Conservation (phyloP, 2,329 filamentous ascomycete genomes). For the Cladosporium sphaerospermum region DNA sequence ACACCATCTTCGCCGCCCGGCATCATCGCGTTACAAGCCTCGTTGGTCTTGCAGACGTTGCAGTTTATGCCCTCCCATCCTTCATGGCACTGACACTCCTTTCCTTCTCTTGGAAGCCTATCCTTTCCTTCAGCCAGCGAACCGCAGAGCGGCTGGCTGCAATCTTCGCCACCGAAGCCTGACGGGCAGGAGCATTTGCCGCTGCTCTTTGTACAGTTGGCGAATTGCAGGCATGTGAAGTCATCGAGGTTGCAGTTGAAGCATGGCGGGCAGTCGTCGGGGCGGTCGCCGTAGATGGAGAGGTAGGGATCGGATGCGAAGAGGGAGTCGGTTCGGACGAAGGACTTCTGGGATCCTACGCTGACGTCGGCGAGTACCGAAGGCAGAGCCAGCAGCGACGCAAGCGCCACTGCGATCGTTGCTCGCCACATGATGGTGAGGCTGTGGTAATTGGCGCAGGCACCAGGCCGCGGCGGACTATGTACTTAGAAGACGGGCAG, state of each 20-base stretch:
- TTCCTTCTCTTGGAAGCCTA: constrained; percentile 64
- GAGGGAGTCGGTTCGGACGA: constrained; percentile 10
- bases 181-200: constrained; percentile 89
- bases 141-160: constrained; percentile 82
- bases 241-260: constrained; percentile 97
- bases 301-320: constrained; percentile 30
- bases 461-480: constrained; percentile 2
- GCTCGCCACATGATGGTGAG: constrained; percentile 22
- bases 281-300: constrained; percentile 65
- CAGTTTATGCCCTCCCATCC: constrained; percentile 98
- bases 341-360: constrained; percentile 4
- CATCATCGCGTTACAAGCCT: constrained; percentile 84
- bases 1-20: constrained; percentile 73
- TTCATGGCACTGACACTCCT: constrained; percentile 76
- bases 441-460: constrained; percentile 8
- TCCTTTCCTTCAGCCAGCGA: constrained; percentile 76
- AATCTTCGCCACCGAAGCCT: constrained; percentile 92
- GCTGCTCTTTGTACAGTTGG: constrained; percentile 79
- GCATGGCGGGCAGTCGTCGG: constrained; percentile 75
- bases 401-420: constrained; percentile 15
- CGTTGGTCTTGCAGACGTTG: constrained; percentile 78
- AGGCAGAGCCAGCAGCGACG: constrained; percentile 21
- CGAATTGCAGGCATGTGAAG: constrained; percentile 86
- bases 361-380: constrained; percentile 15
- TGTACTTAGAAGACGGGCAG: neutral